Conservation (phyloP, 2,329 filamentous ascomycete species). For the Bipolaris oryzae region DNA sequence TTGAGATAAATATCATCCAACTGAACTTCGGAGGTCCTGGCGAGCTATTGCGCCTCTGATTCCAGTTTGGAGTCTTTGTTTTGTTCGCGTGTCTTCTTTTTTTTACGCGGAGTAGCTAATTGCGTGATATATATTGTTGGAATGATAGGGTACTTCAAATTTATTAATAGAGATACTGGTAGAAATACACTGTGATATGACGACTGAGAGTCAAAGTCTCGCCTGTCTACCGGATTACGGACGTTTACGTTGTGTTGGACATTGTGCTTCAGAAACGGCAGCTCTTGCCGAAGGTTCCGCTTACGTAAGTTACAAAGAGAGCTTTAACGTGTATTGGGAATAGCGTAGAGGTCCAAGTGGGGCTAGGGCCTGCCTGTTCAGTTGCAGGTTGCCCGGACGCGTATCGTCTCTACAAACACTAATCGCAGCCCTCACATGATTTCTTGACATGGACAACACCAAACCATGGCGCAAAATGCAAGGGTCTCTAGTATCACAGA, state of each 20-base stretch:
- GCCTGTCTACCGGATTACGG: neutral
- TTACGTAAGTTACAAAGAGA: neutral
- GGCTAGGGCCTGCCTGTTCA: slow-evolving; percentile 6
- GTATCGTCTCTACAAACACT: slow-evolving; percentile 12
- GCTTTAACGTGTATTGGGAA: neutral
- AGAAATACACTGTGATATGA: neutral
- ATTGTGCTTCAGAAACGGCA: neutral
- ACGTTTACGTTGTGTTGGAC: neutral
- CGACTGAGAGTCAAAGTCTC: neutral
- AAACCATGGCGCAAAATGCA: slow-evolving; percentile 72
- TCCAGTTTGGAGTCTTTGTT: too few species aligned
- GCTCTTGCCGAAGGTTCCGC: neutral
- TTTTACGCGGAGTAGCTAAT: neutral
- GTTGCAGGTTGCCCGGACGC: slow-evolving; percentile 15
- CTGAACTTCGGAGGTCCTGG: neutral
- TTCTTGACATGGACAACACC: slow-evolving; percentile 6
- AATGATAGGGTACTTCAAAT: neutral
- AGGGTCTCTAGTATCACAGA: slow-evolving; percentile 69
- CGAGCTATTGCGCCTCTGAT: neutral
- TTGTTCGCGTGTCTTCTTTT: neutral
- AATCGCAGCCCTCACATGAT: slow-evolving; percentile 1
- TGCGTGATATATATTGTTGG: neutral
- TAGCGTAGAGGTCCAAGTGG: slow-evolving; percentile 17
- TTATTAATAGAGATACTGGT: neutral
- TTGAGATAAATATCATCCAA: neutral